Evolutionary conservation across 257 asterid species (phyloP).

Genomic region (Forsythia viridissima): DNA sequence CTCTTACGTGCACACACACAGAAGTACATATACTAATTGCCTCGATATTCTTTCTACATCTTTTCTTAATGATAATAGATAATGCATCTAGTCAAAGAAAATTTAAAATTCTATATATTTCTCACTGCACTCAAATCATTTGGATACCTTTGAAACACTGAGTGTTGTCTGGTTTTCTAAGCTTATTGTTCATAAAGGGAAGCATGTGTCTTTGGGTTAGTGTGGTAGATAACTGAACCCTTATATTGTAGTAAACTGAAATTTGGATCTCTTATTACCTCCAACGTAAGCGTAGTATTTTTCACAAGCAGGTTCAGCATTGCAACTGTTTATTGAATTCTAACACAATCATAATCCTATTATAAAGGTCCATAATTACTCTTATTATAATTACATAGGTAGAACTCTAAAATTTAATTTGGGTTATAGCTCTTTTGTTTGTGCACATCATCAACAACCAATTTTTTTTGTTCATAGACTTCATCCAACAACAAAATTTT

Average conservation of each 20-base stretch:
- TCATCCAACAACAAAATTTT: not conserved
- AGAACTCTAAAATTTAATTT: not conserved
- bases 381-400: not conserved
- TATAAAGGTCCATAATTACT: not conserved
- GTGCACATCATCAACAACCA: too few species aligned
- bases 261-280: not conserved
- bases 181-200: not conserved
- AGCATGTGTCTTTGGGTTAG: not conserved
- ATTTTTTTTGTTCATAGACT: not conserved
- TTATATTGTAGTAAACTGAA: not conserved
- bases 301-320: not conserved
- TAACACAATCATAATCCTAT: too few species aligned
- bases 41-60: slow-evolving; percentile 10
- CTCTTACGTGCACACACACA: not conserved
- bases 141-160: not conserved
- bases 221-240: not conserved
- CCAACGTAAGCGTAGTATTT: not conserved
- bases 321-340: not conserved
- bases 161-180: not conserved
- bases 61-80: not conserved
- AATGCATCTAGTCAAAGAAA: not conserved
- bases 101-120: too few species aligned
- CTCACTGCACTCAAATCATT: not conserved
- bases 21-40: not conserved
- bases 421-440: not conserved